Evolutionary conservation across 441 rosid genomes (phyloP).

Genomic region (Arabidopsis hybrid): DNA sequence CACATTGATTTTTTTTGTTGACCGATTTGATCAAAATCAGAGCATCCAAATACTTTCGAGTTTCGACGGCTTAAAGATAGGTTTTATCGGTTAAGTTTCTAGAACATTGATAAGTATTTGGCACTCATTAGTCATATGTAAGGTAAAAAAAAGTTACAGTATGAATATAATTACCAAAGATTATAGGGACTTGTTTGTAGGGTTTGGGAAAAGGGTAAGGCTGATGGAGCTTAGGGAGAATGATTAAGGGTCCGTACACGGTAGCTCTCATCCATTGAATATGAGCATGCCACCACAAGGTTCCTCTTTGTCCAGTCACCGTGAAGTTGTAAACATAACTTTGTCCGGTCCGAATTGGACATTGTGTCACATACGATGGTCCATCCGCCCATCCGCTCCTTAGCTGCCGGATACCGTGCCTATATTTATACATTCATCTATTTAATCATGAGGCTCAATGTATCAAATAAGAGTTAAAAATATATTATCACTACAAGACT

Average conservation of each 20-base stretch:
- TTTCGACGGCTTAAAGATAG: neutral
- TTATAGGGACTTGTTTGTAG: slow-evolving; percentile 63
- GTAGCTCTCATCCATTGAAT: slow-evolving; percentile 71
- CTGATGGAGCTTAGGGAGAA: slow-evolving; percentile 55
- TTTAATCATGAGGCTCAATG: neutral
- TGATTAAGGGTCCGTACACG: slow-evolving; percentile 67
- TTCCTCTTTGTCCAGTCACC: slow-evolving; percentile 71
- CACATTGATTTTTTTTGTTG: neutral
- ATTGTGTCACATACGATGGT: slow-evolving; percentile 68
- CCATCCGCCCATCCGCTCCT: slow-evolving; percentile 80
- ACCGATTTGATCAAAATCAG: neutral
- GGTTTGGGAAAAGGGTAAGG: slow-evolving; percentile 73
- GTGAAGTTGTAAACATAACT: slow-evolving; percentile 72
- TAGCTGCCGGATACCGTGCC: slow-evolving; percentile 74
- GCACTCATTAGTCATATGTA: neutral
- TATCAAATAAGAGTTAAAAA: neutral
- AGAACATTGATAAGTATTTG: neutral
- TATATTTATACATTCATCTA: slow-evolving; percentile 19
- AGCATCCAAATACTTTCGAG: neutral
- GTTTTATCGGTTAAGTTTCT: too few species aligned
- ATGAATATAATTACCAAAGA: slow-evolving; percentile 53
- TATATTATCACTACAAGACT: neutral
- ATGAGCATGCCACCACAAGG: slow-evolving; percentile 79
- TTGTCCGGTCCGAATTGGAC: slow-evolving; percentile 71
- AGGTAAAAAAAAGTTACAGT: neutral